Base-by-base conservation (phyloP, 148 eudicot genomes). In the Drosera capensis region DNA sequence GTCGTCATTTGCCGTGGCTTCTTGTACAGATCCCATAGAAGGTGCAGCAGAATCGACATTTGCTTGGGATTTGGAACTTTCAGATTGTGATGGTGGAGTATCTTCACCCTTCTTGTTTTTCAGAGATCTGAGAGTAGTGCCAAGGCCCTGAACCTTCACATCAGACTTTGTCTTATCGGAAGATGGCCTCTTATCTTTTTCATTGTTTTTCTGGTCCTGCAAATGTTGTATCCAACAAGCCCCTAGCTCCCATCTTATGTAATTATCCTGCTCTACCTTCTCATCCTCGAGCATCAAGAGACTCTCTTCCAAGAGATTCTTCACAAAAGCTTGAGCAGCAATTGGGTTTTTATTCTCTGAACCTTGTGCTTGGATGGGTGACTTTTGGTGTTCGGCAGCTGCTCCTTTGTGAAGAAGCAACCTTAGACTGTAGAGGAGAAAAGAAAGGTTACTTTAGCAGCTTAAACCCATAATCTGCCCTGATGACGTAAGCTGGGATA, bases 221-320 rank as follows among this genome's bases (percentile, higher is more conserved):
- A 92, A 72, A 71, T 92, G 99, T 51, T 92, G 99, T 55, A 92
- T 72, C 99, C 99, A 92, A 61, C 99, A 92, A 46, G 95, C 99
- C 57, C 99, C 99, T 42, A 92, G 81, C 71, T 92, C 99, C 99
- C 99, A 92, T 78, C 99, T 79, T 51, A 74, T 65, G 31, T 71
- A 76, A 56, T 52, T 56, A 30, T 82, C 85, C 50, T 60, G 68
- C 55, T 63, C 67, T 49, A 54, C 37, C 31, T 68, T 62, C 67
- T 85, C 95, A 49, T 81, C 79, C 56, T 79, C 74, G 56, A 92
- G 80, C 64, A 71, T 74, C 41, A 45, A 53, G 40, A 79, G 77
- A 71, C 99, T 85, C 40, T 79, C 79, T 46, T 74, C 71, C 62
- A 92, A 39, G 48, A 85, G 40, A 42, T 64, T 68, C 64, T 74